These are phyloP conservation scores for Aspergillus terreus DNA, from an alignment of 2,329 filamentous ascomycete species.

Conservation along the genomic window DNA sequence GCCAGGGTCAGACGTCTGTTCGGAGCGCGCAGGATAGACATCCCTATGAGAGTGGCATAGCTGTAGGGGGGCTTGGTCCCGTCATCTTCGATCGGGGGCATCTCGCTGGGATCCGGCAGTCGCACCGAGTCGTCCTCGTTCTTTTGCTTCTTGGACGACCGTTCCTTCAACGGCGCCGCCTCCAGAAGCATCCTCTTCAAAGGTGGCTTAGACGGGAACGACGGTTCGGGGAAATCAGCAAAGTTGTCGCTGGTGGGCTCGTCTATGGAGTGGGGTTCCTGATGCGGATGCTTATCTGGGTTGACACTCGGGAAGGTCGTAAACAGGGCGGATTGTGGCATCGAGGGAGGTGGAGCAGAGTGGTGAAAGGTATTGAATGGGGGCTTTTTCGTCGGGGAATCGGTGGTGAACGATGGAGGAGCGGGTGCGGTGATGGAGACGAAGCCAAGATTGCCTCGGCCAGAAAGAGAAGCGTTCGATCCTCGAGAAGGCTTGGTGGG, in stretches of 20 bases:
- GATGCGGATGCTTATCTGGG: constrained; percentile 39
- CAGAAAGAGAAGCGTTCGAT: constrained; percentile 53
- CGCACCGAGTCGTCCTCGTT: constrained; percentile 51
- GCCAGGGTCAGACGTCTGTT: constrained; percentile 80
- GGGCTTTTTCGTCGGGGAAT: constrained; percentile 47
- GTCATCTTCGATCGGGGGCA: constrained; percentile 77
- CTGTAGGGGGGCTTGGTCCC: constrained; percentile 86
- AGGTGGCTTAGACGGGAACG: constrained; percentile 42
- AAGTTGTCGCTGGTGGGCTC: constrained; percentile 42
- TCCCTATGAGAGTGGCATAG: constrained; percentile 92
- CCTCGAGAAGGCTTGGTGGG: constrained; percentile 62
- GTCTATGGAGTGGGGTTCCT: constrained; percentile 44
- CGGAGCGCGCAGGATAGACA: constrained; percentile 88
- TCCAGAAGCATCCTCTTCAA: constrained; percentile 66
- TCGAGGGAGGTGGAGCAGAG: constrained; percentile 19
- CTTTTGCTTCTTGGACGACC: constrained; percentile 66
- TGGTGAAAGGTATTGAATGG: constrained; percentile 29
- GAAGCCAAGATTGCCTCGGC: constrained; percentile 57
- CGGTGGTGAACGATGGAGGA: constrained; percentile 43
- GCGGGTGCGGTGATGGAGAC: constrained; percentile 56
- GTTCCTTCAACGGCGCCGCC: constrained; percentile 68
- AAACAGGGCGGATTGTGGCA: constrained; percentile 46
- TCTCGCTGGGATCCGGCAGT: constrained; percentile 71
- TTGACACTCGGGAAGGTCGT: constrained; percentile 47
- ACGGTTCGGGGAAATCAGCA: constrained; percentile 46